Evolutionary conservation across 192 early-diverging fungal species (phyloP).

Genomic region (Backusella tarrabulga): DNA sequence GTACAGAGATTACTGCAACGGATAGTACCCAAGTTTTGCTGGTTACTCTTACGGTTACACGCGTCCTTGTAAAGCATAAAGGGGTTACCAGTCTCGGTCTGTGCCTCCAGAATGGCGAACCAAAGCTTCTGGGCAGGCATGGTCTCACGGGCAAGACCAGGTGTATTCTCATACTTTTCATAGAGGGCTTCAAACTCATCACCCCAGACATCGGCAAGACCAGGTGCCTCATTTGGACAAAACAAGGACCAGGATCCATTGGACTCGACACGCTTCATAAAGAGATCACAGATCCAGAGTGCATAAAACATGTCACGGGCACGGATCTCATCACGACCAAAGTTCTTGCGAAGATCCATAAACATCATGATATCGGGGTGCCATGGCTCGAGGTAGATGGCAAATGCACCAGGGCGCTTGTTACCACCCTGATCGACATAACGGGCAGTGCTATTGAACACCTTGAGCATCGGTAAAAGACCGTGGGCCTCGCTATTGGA

Average conservation of each 20-base stretch:
- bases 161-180: constrained; percentile 73
- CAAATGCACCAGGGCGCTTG: constrained; percentile 99
- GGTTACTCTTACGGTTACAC: constrained; percentile 98
- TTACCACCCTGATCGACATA: constrained; percentile 99
- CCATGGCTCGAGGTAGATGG: constrained; percentile 98
- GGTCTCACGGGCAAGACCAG: constrained; percentile 78
- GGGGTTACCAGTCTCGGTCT: constrained; percentile 96
- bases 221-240: constrained; percentile 92
- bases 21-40: constrained; percentile 98
- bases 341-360: constrained; percentile 95
- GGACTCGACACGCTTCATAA: constrained; percentile 94
- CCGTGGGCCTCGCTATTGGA: constrained; percentile 99
- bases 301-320: constrained; percentile 98
- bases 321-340: constrained; percentile 95
- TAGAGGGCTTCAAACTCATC: constrained; percentile 90
- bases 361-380: constrained; percentile 97
- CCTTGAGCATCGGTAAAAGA: constrained; percentile 95
- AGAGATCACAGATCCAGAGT: constrained; percentile 96
- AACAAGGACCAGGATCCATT: constrained; percentile 95
- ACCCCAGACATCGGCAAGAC: constrained; percentile 91
- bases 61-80: constrained; percentile 99
- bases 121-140: constrained; percentile 98
- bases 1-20: constrained; percentile 98
- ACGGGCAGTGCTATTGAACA: constrained; percentile 97
- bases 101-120: constrained; percentile 93